Conservation (phyloP, 768 basidiomycete species). For the Lentinula edodes region DNA sequence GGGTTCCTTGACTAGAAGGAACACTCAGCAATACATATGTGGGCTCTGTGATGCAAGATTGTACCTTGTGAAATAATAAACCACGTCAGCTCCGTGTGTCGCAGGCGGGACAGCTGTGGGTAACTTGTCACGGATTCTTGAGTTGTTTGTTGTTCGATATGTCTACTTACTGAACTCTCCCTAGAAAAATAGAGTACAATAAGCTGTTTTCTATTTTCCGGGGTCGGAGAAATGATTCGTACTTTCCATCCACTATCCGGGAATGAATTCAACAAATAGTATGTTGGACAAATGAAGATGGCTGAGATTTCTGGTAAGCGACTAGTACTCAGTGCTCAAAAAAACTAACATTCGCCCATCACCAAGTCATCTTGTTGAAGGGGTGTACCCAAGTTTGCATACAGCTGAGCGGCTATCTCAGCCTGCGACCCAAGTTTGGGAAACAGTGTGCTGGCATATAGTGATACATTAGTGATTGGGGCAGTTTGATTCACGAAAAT, state of each 20-base stretch:
- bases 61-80: conserved; percentile 14
- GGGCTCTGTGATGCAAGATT: neutral
- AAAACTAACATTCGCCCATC: conserved; percentile 20
- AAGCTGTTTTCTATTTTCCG: neutral
- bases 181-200: conserved; percentile 2
- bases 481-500: conserved; percentile 18
- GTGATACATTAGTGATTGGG: conserved; percentile 12
- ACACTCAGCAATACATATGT: no score
- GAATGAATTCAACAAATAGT: conserved; percentile 24
- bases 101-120: conserved; percentile 15
- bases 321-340: neutral
- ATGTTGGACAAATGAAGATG: conserved; percentile 29
- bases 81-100: conserved; percentile 11
- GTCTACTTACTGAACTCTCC: conserved; percentile 16
- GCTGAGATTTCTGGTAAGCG: conserved; percentile 14
- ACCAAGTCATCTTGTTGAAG: conserved; percentile 17
- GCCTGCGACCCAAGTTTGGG: conserved; percentile 12
- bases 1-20: neutral
- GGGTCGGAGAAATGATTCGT: neutral
- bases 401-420: conserved; percentile 9
- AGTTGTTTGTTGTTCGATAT: neutral
- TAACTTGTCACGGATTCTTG: neutral
- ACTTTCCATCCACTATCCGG: conserved; percentile 28
- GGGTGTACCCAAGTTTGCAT: conserved; percentile 11
- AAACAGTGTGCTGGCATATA: conserved; percentile 20